Percentiles rank a stretch among this genome's conserved stretches.
These are phyloP conservation scores for Fragilaria radians DNA, from an alignment of 108 stramenopile species.

Conservation along the genomic window DNA sequence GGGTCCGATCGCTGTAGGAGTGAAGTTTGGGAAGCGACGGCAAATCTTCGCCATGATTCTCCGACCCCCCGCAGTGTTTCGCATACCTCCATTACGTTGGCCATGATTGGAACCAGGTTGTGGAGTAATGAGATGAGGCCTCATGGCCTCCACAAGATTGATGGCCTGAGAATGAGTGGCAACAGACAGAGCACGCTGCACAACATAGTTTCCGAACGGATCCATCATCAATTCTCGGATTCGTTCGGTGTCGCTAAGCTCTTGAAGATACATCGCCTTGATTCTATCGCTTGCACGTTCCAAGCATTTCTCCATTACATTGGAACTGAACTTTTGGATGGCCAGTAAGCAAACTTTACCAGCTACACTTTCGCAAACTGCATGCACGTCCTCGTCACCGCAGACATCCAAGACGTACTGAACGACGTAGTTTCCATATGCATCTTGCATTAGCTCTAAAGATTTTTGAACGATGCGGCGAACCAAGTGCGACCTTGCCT, in stretches of 20 bases:
- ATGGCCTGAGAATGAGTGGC: conserved; percentile 90
- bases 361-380: conserved; percentile 81
- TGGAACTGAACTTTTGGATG: conserved; percentile 95
- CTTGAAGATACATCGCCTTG: conserved; percentile 78
- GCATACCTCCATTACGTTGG: conserved; percentile 67
- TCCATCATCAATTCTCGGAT: conserved; percentile 92
- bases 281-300: conserved; percentile 87
- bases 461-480: conserved; percentile 88
- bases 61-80: conserved; percentile 91
- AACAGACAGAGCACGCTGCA: conserved; percentile 88
- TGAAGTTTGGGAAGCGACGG: conserved; percentile 91
- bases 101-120: conserved; percentile 44
- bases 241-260: conserved; percentile 77
- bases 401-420: conserved; percentile 91
- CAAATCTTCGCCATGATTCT: conserved; percentile 92
- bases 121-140: conserved; percentile 80
- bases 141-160: conserved; percentile 90
- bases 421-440: conserved; percentile 93
- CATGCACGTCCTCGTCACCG: conserved; percentile 86
- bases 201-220: conserved; percentile 96
- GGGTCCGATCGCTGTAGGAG: conserved; percentile 38
- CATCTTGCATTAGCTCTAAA: conserved; percentile 95
- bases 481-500: conserved; percentile 82
- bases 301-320: conserved; percentile 98
- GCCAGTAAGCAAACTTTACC: conserved; percentile 88